Evolutionary conservation across 1,284 basidiomycete genomes (phyloP), one percentile per base, ranked within the genome.

Genomic region (Rugosomyces carneus): DNA sequence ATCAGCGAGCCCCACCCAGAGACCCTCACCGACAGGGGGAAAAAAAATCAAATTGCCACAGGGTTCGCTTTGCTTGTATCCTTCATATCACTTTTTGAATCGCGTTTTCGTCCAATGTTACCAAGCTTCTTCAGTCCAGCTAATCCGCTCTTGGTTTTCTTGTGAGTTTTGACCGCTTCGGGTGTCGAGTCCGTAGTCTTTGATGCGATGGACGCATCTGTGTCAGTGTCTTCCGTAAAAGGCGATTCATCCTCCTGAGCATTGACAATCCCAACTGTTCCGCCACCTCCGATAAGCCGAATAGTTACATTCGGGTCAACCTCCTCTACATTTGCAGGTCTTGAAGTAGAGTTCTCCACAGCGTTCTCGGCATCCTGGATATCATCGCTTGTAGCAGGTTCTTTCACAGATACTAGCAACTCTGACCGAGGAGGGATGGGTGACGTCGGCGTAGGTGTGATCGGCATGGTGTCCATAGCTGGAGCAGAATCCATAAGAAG

Each of bases 101-200:
- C 76, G 57, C 74, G 74, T 67, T 73, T 82, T 66, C 74, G 70
- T 43, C 66, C 70, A 23, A 78, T 57, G 36, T 72, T 63, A 34
- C 72, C 71, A 37, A 81, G 59, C 58, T 75, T 76, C 64, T 80
- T 84, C 52, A 81, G 61, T 35, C 69, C 68, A 16, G 75, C 66
- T 31, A 80, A 67, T 40, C 75, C 64, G 57, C 76, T 78, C 61
- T 72, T 79, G 53, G 66, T 70, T 63, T 78, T 81, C 60, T 80
- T 74, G 45, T 76, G 73, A 27, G 63, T 66, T 49, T 60, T 64
- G 15, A 37, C 53, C 20, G 48, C 57, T 29, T 57, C 58, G 36
- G 60, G 59, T 19, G 49, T 51, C 16, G 58, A 51, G 15, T 54
- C 56, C 18, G 57, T 58, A 2, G 54, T 43, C 5, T 49, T 49